phyloP scores from a whole-genome alignment of 108 stramenopile species.

The Stephanodiscus triporus region DNA sequence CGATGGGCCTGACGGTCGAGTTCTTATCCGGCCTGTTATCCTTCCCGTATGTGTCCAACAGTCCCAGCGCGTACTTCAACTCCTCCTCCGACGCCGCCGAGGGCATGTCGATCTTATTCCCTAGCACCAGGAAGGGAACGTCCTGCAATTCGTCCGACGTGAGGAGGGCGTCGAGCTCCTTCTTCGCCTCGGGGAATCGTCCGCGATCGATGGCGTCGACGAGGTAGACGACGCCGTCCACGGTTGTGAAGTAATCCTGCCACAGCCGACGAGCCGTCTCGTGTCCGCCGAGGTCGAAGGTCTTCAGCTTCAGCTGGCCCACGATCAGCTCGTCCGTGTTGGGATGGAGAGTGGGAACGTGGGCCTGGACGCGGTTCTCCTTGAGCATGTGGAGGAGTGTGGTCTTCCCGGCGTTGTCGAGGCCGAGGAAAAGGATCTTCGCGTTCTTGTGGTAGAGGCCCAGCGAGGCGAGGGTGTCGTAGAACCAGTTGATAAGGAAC shows the following conservation, averaged over 20 bases:
- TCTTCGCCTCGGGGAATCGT: constrained; percentile 98
- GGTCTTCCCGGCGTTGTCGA: constrained; percentile 98
- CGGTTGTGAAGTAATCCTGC: constrained; percentile 97
- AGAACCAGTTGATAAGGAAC: constrained; percentile 91
- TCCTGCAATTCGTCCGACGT: constrained; percentile 92
- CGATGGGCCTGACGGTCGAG: constrained; percentile 91
- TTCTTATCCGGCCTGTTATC: constrained; percentile 89
- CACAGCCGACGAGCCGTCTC: constrained; percentile 91
- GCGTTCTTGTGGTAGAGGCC: constrained; percentile 99
- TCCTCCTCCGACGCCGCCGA: constrained; percentile 96
- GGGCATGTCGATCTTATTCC: constrained; percentile 99
- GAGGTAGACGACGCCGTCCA: constrained; percentile 98
- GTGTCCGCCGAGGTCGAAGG: constrained; percentile 97
- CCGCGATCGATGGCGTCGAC: constrained; percentile 95
- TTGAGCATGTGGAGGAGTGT: constrained; percentile 97
- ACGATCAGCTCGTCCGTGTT: constrained; percentile 94
- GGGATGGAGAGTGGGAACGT: constrained; percentile 94
- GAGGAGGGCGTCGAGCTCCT: constrained; percentile 94
- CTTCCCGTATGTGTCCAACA: constrained; percentile 98
- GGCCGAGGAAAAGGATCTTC: constrained; percentile 98
- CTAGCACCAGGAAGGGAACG: constrained; percentile 98
- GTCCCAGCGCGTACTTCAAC: constrained; percentile 94
- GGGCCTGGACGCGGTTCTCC: constrained; percentile 94
- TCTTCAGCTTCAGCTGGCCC: constrained; percentile 93
- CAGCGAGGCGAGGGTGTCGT: constrained; percentile 83